Base-by-base conservation (phyloP, 805 yeast genomes). In the Monosporozyma siamensis region DNA sequence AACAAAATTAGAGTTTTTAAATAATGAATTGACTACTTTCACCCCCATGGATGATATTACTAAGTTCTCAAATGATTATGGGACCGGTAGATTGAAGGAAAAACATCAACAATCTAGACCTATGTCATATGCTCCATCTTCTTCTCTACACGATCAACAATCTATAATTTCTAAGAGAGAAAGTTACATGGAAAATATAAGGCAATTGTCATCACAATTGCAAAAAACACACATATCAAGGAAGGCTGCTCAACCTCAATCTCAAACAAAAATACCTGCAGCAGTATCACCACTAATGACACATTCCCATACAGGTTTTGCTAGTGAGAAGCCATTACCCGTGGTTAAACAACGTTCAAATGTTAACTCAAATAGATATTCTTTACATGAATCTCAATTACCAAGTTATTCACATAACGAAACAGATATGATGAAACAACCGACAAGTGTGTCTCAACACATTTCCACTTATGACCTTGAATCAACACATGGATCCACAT, bases 31-130 rank as follows among this genome's bases (percentile, higher is more conserved):
- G 18, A 49, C 46, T 4, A 46, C 48, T 10, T 59, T 54, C 42
- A 58, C 62, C 1, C 51, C 64, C 9, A 47, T 48, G 26, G 60
- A 58, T 40, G 63, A 60, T 41, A 59, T 61, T 9, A 21, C 56
- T 1, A 49, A 49, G n/a, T 60, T 61, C 39, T 56, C 66, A 9
- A 56, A 54, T 38, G 48, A 54, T 36, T 52, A 46, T 42, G 64
- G 66, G n/a, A 61, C 64, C 0, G 65, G 65, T 1, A 51, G 65
- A 40, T 35, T 61, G n/a, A 59, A 53, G 45, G 47, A 54, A 45
- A 49, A 41, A 27, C 44, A 31, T 20, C 21, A 41, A 23, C 25
- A 5, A 29, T 4, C 29, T 11, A 29, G 32, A 29, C 20, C 32
- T 15, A 29, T 29, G 31, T 29, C 31, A 14, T 14, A 29, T 29